Conservation (phyloP, 2,329 filamentous ascomycete genomes). For the Trichoderma atroviride region DNA sequence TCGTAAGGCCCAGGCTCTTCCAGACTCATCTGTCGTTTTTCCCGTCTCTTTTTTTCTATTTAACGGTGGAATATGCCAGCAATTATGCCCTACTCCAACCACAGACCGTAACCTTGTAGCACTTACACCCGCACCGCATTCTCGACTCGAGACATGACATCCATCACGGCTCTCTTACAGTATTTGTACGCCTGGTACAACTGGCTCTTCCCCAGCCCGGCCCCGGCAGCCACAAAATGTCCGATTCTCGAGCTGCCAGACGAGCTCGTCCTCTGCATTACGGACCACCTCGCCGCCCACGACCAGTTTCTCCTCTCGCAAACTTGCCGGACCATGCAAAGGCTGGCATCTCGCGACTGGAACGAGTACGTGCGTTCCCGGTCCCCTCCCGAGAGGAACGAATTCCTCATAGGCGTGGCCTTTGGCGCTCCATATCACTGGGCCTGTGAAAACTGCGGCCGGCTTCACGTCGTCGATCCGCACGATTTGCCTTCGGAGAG, state of each 20-base stretch:
- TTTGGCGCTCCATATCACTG: not conserved
- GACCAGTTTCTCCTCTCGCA: not conserved
- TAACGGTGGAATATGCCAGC: no score
- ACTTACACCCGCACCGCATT: not conserved
- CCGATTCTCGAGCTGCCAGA: not conserved
- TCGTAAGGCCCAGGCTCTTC: not conserved
- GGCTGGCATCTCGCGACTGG: not conserved
- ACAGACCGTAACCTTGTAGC: not conserved
- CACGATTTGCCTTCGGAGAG: not conserved
- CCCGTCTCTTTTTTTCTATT: not conserved
- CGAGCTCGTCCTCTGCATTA: not conserved
- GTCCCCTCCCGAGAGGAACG: not conserved
- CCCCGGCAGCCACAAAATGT: not conserved
- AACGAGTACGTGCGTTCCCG: not conserved
- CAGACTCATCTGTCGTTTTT: not conserved
- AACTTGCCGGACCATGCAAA: not conserved
- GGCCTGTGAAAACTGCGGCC: not conserved
- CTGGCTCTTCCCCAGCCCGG: not conserved
- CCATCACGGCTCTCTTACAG: not conserved
- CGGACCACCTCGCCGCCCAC: not conserved
- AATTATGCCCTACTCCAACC: not conserved
- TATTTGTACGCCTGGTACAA: not conserved
- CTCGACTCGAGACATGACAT: not conserved
- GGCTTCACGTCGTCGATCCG: not conserved
- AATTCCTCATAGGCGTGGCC: not conserved